Evolutionary conservation across 495 filamentous ascomycete genomes (phyloP), one percentile per base, ranked within the genome.

Genomic region (Bathelium albidoporum): DNA sequence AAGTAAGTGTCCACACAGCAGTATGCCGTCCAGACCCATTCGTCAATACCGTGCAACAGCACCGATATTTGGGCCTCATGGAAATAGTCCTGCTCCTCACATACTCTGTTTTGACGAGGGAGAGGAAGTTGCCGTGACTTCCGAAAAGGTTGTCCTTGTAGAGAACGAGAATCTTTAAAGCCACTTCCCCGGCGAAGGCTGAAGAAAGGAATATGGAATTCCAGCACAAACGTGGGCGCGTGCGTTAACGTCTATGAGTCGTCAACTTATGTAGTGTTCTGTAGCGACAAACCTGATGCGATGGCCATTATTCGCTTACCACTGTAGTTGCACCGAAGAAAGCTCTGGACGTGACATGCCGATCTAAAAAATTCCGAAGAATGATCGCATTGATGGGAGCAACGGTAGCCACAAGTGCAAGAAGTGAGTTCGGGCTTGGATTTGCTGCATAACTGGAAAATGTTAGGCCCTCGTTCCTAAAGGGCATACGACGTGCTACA

Each of bases 201-300:
- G 53, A 69, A 70, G 64, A 72, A 71, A 22, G 72, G 72, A 34
- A 74, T 58, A 58, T 73, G 71, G 44, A 74, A 74, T 45, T 74
- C 68, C 39, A 73, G 60, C 20, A 59, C 65, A 53, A 72, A 73
- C 12, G 62, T 58, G 4, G 31, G 34, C 39, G 29, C 29, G 16
- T n/a, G 20, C 20, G 22, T 2, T 29, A 20, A 55, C 0, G 49
- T 29, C 49, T 55, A 55, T 2, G 0, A 9, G 11, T 1, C 5
- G 49, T 55, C 49, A 55, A 2, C 9, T 16, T 9, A n/a, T 3
- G 1, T n/a, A n/a, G 0, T 55, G 22, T n/a, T 7, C 9, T 28
- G 4, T 22, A 31, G 41, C 31, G 39, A 9, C 5, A 29, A 18
- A 29, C 24, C 43, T 4, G 1, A 12, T 55, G 36, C 1, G 10